phyloP scores from a whole-genome alignment of 1,284 basidiomycete genomes.

The Leccinum pachyderme region DNA sequence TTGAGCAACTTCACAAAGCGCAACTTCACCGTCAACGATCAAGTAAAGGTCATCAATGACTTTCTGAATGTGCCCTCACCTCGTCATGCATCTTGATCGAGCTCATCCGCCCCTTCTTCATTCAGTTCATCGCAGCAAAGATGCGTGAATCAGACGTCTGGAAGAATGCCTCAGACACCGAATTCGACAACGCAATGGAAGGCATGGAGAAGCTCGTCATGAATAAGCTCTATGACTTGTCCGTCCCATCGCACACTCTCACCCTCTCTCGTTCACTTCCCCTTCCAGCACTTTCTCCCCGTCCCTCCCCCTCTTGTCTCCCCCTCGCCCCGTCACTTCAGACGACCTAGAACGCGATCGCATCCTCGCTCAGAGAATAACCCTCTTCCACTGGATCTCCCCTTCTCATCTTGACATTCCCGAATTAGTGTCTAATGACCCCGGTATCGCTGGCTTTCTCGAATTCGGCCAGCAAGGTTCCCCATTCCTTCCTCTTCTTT shows the following conservation, averaged over 20 bases:
- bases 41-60: slow-evolving; percentile 91
- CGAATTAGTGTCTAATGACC: slow-evolving; percentile 33
- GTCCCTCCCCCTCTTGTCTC: slow-evolving; percentile 60
- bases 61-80: slow-evolving; percentile 68
- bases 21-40: slow-evolving; percentile 85
- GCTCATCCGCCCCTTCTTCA: slow-evolving; percentile 34
- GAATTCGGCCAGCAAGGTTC: slow-evolving; percentile 93
- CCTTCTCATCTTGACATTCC: slow-evolving; percentile 89
- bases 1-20: slow-evolving; percentile 89
- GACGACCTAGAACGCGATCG: slow-evolving; percentile 96
- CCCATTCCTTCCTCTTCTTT: neutral
- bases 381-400: slow-evolving; percentile 87
- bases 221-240: slow-evolving; percentile 96
- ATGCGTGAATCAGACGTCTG: slow-evolving; percentile 87
- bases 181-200: slow-evolving; percentile 97
- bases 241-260: slow-evolving; percentile 12
- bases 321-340: slow-evolving; percentile 80
- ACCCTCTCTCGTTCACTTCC: slow-evolving; percentile 5
- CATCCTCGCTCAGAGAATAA: slow-evolving; percentile 88
- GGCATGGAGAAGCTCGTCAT: slow-evolving; percentile 99
- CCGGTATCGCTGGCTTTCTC: slow-evolving; percentile 79
- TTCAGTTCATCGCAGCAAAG: slow-evolving; percentile 80
- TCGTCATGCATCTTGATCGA: slow-evolving; percentile 1
- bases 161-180: slow-evolving; percentile 71
- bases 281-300: slow-evolving; percentile 82